These are phyloP conservation scores for Diplodia scrobiculata DNA, from an alignment of 2,329 filamentous ascomycete species.

Conservation along the genomic window DNA sequence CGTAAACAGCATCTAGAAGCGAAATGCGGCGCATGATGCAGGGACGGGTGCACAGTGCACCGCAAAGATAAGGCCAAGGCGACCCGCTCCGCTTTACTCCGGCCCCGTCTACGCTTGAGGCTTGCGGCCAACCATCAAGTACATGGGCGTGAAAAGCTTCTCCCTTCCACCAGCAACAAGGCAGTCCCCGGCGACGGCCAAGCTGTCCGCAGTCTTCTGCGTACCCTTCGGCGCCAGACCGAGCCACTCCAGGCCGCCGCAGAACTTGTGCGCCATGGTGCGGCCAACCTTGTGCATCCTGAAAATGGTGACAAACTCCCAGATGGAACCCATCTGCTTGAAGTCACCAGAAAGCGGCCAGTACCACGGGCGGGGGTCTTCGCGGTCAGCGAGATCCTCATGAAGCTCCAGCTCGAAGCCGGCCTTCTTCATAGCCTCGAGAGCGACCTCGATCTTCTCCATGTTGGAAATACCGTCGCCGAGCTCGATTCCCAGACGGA, in stretches of 20 bases:
- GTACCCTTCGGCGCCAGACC: slow-evolving; percentile 78
- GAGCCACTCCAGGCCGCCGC: slow-evolving; percentile 73
- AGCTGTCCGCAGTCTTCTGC: slow-evolving; percentile 90
- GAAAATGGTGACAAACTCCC: slow-evolving; percentile 78
- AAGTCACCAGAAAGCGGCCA: slow-evolving; percentile 86
- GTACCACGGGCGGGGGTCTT: slow-evolving; percentile 84
- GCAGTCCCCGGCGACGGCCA: slow-evolving; percentile 79
- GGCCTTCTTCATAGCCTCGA: slow-evolving; percentile 80
- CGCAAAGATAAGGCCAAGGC: slow-evolving; percentile 4
- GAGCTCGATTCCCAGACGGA: slow-evolving; percentile 91
- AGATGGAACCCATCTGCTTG: slow-evolving; percentile 75
- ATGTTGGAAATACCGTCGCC: slow-evolving; percentile 98
- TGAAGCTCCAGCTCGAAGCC: slow-evolving; percentile 82
- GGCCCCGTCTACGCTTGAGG: slow-evolving; percentile 49
- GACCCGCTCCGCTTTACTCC: not conserved
- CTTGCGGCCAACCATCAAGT: slow-evolving; percentile 92
- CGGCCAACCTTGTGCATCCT: slow-evolving; percentile 89
- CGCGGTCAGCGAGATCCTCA: slow-evolving; percentile 80
- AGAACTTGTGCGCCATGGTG: slow-evolving; percentile 71
- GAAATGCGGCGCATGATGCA: slow-evolving; percentile 12
- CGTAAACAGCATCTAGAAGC: slow-evolving; percentile 22
- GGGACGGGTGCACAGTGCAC: slow-evolving; percentile 5
- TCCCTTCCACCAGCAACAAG: slow-evolving; percentile 82
- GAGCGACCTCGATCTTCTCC: slow-evolving; percentile 79
- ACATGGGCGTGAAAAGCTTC: slow-evolving; percentile 98